Evolutionary conservation across 495 filamentous ascomycete species (phyloP).

Genomic region (Friedmanniomyces endolithicus): DNA sequence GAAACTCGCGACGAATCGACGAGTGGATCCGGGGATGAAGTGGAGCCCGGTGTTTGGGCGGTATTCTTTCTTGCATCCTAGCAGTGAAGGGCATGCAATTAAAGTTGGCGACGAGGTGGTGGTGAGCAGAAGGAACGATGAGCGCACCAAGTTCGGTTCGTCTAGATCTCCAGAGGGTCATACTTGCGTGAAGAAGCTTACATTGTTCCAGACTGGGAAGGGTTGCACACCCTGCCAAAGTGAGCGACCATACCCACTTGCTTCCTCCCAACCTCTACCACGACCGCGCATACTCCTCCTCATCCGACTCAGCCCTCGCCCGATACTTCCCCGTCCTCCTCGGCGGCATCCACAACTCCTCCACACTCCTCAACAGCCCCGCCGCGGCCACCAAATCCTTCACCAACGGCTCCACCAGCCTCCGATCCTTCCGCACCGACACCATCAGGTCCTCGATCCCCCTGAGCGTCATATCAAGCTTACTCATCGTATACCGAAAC

Average conservation of each 20-base stretch:
- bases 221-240: constrained; percentile 4
- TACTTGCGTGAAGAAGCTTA: neutral
- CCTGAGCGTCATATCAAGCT: constrained; percentile 2
- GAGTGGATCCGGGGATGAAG: constrained; percentile 61
- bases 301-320: neutral
- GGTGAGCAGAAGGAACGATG: constrained; percentile 44
- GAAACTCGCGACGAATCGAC: constrained; percentile 61
- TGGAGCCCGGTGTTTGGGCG: constrained; percentile 76
- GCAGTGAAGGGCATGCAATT: constrained; percentile 30
- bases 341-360: neutral
- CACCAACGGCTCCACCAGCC: constrained; percentile 5
- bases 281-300: neutral
- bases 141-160: constrained; percentile 54
- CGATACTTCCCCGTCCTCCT: neutral
- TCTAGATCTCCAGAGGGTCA: constrained; percentile 11
- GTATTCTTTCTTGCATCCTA: constrained; percentile 52
- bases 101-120: constrained; percentile 58
- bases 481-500: neutral
- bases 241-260: neutral
- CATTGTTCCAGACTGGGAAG: constrained; percentile 14
- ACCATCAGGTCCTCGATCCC: constrained; percentile 7
- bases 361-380: neutral
- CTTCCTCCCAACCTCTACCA: neutral
- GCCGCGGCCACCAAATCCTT: constrained; percentile 1
- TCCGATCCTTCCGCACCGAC: constrained; percentile 3